A percentile compares a stretch with the other conserved stretches of the same genome.
These are phyloP conservation scores for Dovyalis caffra DNA, from an alignment of 345 rosid genomes.

Conservation along the genomic window DNA sequence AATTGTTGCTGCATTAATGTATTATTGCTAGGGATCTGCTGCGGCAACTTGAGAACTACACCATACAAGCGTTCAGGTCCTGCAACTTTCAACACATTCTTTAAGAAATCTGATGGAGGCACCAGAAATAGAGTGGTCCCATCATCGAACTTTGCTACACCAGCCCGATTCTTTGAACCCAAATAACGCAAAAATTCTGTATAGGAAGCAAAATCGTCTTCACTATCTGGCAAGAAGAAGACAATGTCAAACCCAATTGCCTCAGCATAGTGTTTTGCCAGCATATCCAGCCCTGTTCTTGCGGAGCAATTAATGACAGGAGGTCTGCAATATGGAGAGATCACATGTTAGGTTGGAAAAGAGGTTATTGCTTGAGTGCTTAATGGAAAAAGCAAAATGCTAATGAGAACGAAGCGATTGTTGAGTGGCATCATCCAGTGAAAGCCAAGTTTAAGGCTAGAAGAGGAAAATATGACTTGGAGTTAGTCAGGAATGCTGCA, in stretches of 20 bases:
- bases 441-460: neutral
- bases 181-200: conserved; percentile 92
- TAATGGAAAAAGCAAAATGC: neutral
- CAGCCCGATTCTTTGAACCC: conserved; percentile 90
- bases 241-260: conserved; percentile 78
- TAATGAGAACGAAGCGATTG: neutral
- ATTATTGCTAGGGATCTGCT: conserved; percentile 40
- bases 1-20: conserved; percentile 36
- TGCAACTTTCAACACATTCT: conserved; percentile 65
- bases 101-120: conserved; percentile 91
- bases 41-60: conserved; percentile 83
- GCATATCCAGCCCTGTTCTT: conserved; percentile 95
- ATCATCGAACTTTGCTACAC: conserved; percentile 89
- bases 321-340: conserved; percentile 55
- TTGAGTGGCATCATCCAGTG: neutral
- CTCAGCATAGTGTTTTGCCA: conserved; percentile 72
- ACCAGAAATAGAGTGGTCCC: conserved; percentile 87
- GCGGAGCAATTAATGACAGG: conserved; percentile 92
- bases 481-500: neutral
- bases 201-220: conserved; percentile 90
- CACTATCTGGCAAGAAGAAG: conserved; percentile 92
- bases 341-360: conserved; percentile 5
- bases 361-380: neutral
- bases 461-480: neutral
- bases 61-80: conserved; percentile 96